Conservation (phyloP, 805 yeast species). For the Wickerhamiella musiphila region DNA sequence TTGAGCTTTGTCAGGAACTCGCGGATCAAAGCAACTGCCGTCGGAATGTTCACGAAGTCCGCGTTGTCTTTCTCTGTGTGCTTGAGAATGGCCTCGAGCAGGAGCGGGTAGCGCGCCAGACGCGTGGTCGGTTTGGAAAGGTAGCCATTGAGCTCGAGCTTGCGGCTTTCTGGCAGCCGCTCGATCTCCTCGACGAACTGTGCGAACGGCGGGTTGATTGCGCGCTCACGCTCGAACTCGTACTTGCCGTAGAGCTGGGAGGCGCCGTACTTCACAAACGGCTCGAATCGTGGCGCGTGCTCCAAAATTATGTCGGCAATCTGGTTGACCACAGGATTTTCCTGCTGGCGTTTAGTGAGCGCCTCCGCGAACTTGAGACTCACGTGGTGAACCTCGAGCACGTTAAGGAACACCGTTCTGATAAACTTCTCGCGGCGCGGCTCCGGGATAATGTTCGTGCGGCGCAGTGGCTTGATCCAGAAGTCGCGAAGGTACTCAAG, state of each 20-base stretch:
- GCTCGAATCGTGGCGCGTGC: conserved; percentile 72
- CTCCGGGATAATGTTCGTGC: conserved; percentile 74
- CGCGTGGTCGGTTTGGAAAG: conserved; percentile 90
- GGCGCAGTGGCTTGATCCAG: conserved; percentile 81
- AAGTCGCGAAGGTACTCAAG: conserved; percentile 83
- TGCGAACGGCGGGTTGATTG: conserved; percentile 80
- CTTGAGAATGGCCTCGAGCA: conserved; percentile 68
- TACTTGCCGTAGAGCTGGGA: conserved; percentile 89
- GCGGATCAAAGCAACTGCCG: conserved; percentile 59
- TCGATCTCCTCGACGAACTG: conserved; percentile 84
- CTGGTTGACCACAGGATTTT: conserved; percentile 64
- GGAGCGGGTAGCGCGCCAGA: conserved; percentile 82
- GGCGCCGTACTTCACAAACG: conserved; percentile 85
- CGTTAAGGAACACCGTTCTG: conserved; percentile 79
- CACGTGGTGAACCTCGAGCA: conserved; percentile 68
- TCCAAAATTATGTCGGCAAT: conserved; percentile 80
- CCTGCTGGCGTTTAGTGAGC: conserved; percentile 69
- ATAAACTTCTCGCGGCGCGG: conserved; percentile 81
- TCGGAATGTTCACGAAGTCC: conserved; percentile 49
- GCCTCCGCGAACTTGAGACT: conserved; percentile 81
- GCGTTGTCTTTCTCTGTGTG: conserved; percentile 60
- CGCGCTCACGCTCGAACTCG: conserved; percentile 85
- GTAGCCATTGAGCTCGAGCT: conserved; percentile 82
- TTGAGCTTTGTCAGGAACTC: conserved; percentile 64
- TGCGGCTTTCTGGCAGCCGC: conserved; percentile 66